Evolutionary conservation across 176 grass and related monocot genomes (phyloP).

Genomic region (Oryza australiensis): DNA sequence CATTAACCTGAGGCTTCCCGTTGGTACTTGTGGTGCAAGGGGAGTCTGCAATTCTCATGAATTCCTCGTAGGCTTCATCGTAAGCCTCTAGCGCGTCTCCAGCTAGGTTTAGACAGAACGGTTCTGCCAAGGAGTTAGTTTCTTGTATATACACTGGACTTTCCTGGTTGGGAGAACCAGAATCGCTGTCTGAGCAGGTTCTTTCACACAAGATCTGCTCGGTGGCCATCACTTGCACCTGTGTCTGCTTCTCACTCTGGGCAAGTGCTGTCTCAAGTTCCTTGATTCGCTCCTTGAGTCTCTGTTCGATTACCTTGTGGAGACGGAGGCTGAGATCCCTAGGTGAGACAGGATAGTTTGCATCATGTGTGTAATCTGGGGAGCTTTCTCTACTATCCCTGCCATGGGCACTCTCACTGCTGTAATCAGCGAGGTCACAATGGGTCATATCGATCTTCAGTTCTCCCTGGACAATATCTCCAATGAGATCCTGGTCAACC

Average conservation of each 20-base stretch:
- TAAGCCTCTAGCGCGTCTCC: slow-evolving; percentile 86
- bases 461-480: slow-evolving; percentile 70
- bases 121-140: slow-evolving; percentile 44
- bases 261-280: slow-evolving; percentile 73
- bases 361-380: slow-evolving; percentile 42
- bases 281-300: slow-evolving; percentile 73
- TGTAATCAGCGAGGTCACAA: slow-evolving; percentile 35
- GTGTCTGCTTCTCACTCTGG: slow-evolving; percentile 59
- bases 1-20: slow-evolving; percentile 35
- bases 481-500: slow-evolving; percentile 66
- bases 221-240: slow-evolving; percentile 48
- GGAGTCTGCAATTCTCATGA: slow-evolving; percentile 49
- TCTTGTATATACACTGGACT: slow-evolving; percentile 53
- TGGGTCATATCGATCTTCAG: slow-evolving; percentile 59
- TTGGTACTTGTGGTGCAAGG: slow-evolving; percentile 47
- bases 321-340: slow-evolving; percentile 80
- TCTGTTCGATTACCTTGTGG: slow-evolving; percentile 74
- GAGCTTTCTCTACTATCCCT: slow-evolving; percentile 55
- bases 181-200: slow-evolving; percentile 73
- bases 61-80: slow-evolving; percentile 87
- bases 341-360: slow-evolving; percentile 71
- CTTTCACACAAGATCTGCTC: slow-evolving; percentile 48
- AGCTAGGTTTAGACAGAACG: slow-evolving; percentile 71
- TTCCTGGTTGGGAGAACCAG: slow-evolving; percentile 66
- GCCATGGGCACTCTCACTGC: slow-evolving; percentile 44